Evolutionary conservation across 345 rosid species (phyloP).

Genomic region (Passiflora organensis): DNA sequence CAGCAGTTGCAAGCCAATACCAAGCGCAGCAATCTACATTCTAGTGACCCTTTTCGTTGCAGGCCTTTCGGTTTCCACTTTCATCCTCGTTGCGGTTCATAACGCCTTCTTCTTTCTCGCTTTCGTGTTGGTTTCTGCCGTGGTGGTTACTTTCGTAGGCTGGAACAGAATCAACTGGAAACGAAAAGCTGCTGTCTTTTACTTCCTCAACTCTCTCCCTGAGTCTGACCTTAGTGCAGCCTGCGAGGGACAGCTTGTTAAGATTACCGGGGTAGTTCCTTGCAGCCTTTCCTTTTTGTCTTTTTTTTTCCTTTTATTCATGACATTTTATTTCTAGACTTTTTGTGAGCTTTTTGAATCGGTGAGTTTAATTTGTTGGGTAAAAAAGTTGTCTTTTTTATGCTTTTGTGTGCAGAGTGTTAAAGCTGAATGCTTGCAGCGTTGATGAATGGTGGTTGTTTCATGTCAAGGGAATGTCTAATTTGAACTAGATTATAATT

Average conservation of each 20-base stretch:
- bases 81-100: constrained; percentile 42
- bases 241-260: constrained; percentile 46
- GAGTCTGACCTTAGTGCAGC: constrained; percentile 46
- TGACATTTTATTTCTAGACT: not conserved
- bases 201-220: constrained; percentile 38
- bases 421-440: too few relatives aligned
- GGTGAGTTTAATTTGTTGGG: too few relatives aligned
- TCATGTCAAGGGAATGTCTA: too few relatives aligned
- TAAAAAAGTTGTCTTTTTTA: too few relatives aligned
- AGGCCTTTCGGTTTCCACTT: constrained; percentile 34
- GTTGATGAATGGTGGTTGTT: too few relatives aligned
- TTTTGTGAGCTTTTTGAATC: not conserved
- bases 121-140: constrained; percentile 27
- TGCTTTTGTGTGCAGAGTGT: too few relatives aligned
- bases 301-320: constrained; percentile 2
- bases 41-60: constrained; percentile 25
- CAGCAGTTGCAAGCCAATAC: constrained; percentile 29
- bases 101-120: constrained; percentile 36
- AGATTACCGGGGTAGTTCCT: constrained; percentile 43
- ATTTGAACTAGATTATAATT: too few relatives aligned
- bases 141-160: constrained; percentile 30
- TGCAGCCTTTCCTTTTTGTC: not conserved
- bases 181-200: constrained; percentile 25
- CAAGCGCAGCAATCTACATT: constrained; percentile 29
- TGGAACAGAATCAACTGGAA: constrained; percentile 38